Conservation (phyloP, 352 stramenopile genomes). For the Peronospora belbahrii region DNA sequence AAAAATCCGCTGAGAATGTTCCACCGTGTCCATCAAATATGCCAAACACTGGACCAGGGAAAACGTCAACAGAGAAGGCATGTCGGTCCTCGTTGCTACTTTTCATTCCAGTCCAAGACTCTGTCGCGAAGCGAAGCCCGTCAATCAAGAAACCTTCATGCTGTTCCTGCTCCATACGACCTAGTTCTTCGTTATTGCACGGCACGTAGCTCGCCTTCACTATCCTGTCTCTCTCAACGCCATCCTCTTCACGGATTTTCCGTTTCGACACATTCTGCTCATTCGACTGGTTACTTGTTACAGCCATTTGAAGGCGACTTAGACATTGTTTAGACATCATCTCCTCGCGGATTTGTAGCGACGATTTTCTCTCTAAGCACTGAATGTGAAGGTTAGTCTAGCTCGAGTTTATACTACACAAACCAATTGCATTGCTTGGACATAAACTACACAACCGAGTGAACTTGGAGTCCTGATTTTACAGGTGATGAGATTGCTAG, state of each 20-base stretch:
- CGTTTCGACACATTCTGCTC: constrained; percentile 21
- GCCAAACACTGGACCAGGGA: constrained; percentile 46
- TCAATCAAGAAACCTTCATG: constrained; percentile 14
- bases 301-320: neutral
- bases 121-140: constrained; percentile 39
- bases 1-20: constrained; percentile 40
- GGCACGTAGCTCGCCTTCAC: neutral
- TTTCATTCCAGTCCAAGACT: constrained; percentile 50
- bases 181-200: neutral
- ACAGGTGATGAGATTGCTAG: neutral
- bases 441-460: constrained; percentile 17
- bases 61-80: constrained; percentile 16
- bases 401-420: neutral
- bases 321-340: constrained; percentile 1
- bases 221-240: constrained; percentile 9
- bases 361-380: constrained; percentile 6
- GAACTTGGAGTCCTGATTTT: constrained; percentile 22
- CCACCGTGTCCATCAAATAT: constrained; percentile 61
- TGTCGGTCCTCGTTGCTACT: constrained; percentile 54
- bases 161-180: neutral
- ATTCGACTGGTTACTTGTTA: constrained; percentile 9
- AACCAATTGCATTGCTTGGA: neutral
- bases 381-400: constrained; percentile 6
- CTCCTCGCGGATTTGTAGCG: neutral
- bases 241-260: constrained; percentile 20